Evolutionary conservation across 345 rosid species (phyloP), one percentile per base, ranked within the genome.

Genomic region (Populus pruinosa): DNA sequence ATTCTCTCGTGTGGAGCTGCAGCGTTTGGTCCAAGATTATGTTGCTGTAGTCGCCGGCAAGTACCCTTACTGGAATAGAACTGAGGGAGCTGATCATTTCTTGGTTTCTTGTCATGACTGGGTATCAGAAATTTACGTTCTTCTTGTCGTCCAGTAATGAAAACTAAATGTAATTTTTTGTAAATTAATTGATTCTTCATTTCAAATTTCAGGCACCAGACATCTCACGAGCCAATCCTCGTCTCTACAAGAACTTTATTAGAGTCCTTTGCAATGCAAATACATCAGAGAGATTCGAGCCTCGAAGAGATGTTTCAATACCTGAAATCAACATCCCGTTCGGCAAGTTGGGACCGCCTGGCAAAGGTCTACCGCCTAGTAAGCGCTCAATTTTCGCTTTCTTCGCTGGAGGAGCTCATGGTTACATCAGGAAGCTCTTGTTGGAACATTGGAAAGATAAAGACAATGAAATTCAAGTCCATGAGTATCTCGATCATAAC

Each of bases 221-320:
- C 38, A 83, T 91, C 5, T 88, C 97, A 18, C n/a, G 61, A 20
- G 70, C 25, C 31, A 74, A 89, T 61, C 92, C 88, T 43, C 80
- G 83, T 66, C 65, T 89, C 29, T 91, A 82, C 89, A 86, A 79
- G 78, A 82, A 88, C 73, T 87, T 91, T 67, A 79, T 90, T 5
- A 85, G 96, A 70, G 98, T 85, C 36, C 88, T 92, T 2, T 92
- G 97, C 83, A 94, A 92, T 79, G 98, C 98, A 76, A 94, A 94
- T 69, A 74, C 87, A 7, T 83, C 94, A 0, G 97, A 92, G 76
- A 91, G 94, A 7, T 94, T 94, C 84, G 74, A 67, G 0, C 92
- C 93, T 1, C 6, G 17, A 3, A 88, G 90, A 83, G 97, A 94
- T 50, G 92, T 89, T 33, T 70, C 98, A 9, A n/a, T 92, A 39